Conservation (phyloP, 1,284 basidiomycete genomes). For the Neonothopanus nambi region DNA sequence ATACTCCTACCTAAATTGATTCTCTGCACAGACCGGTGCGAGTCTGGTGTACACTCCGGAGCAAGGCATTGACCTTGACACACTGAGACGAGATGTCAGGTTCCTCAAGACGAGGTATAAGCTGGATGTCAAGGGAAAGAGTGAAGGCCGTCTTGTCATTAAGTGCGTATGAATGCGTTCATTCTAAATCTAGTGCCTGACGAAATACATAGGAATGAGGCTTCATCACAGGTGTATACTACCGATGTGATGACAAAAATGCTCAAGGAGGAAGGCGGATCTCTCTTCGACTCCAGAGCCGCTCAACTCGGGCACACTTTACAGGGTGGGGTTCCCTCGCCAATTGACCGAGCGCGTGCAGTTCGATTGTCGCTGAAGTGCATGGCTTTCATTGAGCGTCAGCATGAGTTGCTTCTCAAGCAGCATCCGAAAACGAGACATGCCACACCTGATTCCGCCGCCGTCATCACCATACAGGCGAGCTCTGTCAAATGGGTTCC, state of each 20-base stretch:
- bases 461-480: conserved; percentile 90
- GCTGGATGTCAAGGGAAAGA: conserved; percentile 87
- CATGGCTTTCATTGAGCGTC: conserved; percentile 91
- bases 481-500: conserved; percentile 81
- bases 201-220: conserved; percentile 69
- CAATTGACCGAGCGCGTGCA: conserved; percentile 90
- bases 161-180: conserved; percentile 49
- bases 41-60: conserved; percentile 95
- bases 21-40: conserved; percentile 73
- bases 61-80: conserved; percentile 81
- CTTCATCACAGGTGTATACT: conserved; percentile 85
- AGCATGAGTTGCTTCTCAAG: conserved; percentile 56
- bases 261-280: conserved; percentile 89
- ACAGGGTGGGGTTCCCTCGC: conserved; percentile 94
- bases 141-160: conserved; percentile 91
- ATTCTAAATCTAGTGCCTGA: neutral
- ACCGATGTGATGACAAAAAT: conserved; percentile 94
- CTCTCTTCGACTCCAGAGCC: conserved; percentile 91
- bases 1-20: conserved; percentile 1
- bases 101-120: conserved; percentile 88
- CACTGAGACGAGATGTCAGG: conserved; percentile 82
- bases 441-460: conserved; percentile 69
- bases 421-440: conserved; percentile 50
- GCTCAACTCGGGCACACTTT: conserved; percentile 96
- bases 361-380: conserved; percentile 89